Evolutionary conservation across 768 basidiomycete genomes (phyloP).

Genomic region (Mycena epipterygia): DNA sequence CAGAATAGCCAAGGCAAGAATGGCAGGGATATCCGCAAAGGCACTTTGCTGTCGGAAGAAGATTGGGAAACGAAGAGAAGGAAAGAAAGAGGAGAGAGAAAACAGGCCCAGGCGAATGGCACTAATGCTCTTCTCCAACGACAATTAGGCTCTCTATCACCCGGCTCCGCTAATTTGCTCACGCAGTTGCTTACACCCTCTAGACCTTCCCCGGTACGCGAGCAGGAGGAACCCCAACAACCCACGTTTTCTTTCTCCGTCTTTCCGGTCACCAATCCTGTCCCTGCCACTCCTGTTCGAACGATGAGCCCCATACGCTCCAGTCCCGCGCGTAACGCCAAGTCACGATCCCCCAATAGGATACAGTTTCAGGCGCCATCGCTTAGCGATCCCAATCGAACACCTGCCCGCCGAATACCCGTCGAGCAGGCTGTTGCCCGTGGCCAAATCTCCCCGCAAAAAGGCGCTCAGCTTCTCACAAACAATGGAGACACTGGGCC

Average conservation of each 20-base stretch:
- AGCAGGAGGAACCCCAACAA: slow-evolving; percentile 29
- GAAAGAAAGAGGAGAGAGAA: slow-evolving; percentile 29
- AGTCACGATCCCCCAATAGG: slow-evolving; percentile 50
- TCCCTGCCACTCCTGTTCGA: slow-evolving; percentile 19
- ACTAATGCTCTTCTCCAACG: slow-evolving; percentile 43
- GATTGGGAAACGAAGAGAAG: slow-evolving; percentile 21
- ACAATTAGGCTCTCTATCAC: slow-evolving; percentile 72
- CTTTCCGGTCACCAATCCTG: slow-evolving; percentile 20
- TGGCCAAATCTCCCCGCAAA: slow-evolving; percentile 65
- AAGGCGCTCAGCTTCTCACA: slow-evolving; percentile 53
- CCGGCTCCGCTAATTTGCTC: slow-evolving; percentile 62
- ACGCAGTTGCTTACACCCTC: slow-evolving; percentile 51
- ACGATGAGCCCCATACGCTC: slow-evolving; percentile 31
- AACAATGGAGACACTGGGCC: slow-evolving; percentile 36
- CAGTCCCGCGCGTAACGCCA: slow-evolving; percentile 32
- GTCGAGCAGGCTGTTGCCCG: slow-evolving; percentile 64
- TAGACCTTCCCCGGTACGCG: slow-evolving; percentile 32
- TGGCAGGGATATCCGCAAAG: neutral
- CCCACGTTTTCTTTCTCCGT: slow-evolving; percentile 28
- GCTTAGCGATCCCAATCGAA: slow-evolving; percentile 57
- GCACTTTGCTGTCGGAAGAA: slow-evolving; percentile 8
- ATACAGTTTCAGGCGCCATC: slow-evolving; percentile 41
- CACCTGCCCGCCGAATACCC: slow-evolving; percentile 77
- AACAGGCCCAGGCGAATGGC: slow-evolving; percentile 39
- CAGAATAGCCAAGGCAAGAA: neutral